Evolutionary conservation across 2,329 filamentous ascomycete genomes (phyloP), one percentile per base, ranked within the genome.

Genomic region (Escovopsis sp.): DNA sequence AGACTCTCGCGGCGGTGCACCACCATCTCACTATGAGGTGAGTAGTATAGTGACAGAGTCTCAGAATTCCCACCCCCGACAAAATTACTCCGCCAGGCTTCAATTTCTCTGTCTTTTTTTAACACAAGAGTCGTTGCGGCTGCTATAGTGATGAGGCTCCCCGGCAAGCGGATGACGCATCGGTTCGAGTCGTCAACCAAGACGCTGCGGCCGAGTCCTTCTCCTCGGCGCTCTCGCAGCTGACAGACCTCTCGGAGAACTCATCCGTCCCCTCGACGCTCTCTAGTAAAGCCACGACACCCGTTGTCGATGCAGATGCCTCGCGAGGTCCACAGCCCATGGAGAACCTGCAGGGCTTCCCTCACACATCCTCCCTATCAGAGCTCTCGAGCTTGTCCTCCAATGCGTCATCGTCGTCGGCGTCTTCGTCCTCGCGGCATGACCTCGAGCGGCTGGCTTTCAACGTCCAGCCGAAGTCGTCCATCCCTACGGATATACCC

Each of bases 401-500:
- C 27, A 11, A 9, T 11, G 4, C 27, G 3, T 30, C 27, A 3
- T 30, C 27, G 8, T 30, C 27, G 9, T 30, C 27, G 39, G 48
- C 54, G 27, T 51, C 51, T n/a, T 50, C 51, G 14, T 50, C 53
- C 7, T 55, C 54, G 44, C 51, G 50, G 39, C 47, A 51, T 43
- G 57, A 58, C 39, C 49, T 54, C 44, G 59, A 63, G 41, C 55
- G 58, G 25, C 55, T 62, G 30, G 60, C 53, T 30, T 76, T 72
- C 56, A 74, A 79, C 51, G 74, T 82, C 45, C 74, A 73, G 34
- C 81, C 86, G 11, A 86, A 79, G 52, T 84, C 85, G 7, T 94
- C 89, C 13, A 88, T 98, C 53, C 88, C 89, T 13, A 66, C 74
- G 42, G 74, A 82, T 47, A 60, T 96, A 37, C 69, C 81, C 13